Evolutionary conservation across 352 stramenopile species (phyloP).

Genomic region (Phytophthora tentaculata): DNA sequence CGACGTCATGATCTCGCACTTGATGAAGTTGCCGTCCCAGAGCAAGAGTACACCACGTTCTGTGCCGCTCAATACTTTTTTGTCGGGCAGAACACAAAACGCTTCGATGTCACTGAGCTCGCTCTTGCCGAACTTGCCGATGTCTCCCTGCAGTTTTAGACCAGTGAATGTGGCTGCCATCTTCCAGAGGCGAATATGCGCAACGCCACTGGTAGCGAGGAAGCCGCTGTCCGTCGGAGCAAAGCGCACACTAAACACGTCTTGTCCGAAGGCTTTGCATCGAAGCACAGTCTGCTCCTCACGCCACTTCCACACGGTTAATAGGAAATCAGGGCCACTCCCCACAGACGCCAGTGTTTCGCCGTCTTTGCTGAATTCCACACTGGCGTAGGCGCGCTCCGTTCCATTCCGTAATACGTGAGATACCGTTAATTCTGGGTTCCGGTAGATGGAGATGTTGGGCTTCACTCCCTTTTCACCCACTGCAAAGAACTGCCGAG

Average conservation of each 20-base stretch:
- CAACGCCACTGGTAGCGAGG: conserved; percentile 92
- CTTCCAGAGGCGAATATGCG: conserved; percentile 96
- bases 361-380: conserved; percentile 80
- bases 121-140: conserved; percentile 96
- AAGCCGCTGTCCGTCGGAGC: conserved; percentile 88
- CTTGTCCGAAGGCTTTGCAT: conserved; percentile 95
- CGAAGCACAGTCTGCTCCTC: conserved; percentile 90
- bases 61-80: conserved; percentile 92
- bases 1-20: conserved; percentile 88
- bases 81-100: conserved; percentile 95
- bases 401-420: conserved; percentile 86
- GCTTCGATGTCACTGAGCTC: conserved; percentile 94
- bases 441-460: conserved; percentile 89
- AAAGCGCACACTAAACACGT: conserved; percentile 94
- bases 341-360: conserved; percentile 92
- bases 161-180: conserved; percentile 97
- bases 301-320: conserved; percentile 95
- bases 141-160: conserved; percentile 95
- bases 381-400: conserved; percentile 79
- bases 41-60: conserved; percentile 90
- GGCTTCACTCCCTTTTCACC: conserved; percentile 90
- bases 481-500: conserved; percentile 80
- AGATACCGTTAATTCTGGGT: conserved; percentile 72
- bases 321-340: conserved; percentile 85
- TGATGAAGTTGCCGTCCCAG: conserved; percentile 97